Evolutionary conservation across 2,329 filamentous ascomycete genomes (phyloP), one percentile per base, ranked within the genome.

Genomic region (Furcasterigmium sp.): DNA sequence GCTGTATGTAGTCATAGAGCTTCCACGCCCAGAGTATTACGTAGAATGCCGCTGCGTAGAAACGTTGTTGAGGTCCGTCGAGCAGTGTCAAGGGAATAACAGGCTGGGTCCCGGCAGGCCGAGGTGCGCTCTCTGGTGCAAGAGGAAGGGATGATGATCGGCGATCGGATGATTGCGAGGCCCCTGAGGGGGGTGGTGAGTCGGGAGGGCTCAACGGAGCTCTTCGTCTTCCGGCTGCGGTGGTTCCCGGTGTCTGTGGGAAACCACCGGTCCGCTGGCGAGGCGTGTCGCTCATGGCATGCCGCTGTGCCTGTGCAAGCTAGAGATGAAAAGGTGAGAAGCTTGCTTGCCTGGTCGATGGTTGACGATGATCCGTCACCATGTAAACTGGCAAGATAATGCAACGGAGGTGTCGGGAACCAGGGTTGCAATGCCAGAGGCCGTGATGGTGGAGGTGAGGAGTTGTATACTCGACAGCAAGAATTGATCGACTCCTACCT

Each of bases 41-140:
- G 62, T 95, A 97, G 51, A 95, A 66, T n/a, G 81, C 84, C 50
- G 85, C 78, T 38, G 89, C 84, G 61, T 95, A 96, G 55, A 95
- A 78, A 44, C 93, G 82, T 67, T 98, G 93, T 41, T 87, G 87
- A 7, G 93, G 91, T 37, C 88, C 88, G 70, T 97, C 91, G 62
- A 97, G 75, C 37, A 95, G 70, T 51, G 80, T 78, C 50, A 88
- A 72, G 11, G 93, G 86, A 56, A 98, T 91, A 44, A 95, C 68
- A 26, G 93, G 91, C 42, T 70, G 59, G 50, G 53, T 60, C 30
- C 49, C 49, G 43, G 58, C 49, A 37, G 51, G 45, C 51, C 41
- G 37, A 23, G 56, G 46, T 19, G 53, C 54, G 50, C 64, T 67
- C 44, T 72, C 68, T 32, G 72, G 76, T 10, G 73, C 75, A 11